Evolutionary conservation across 106 monocot genomes (phyloP), one percentile per base, ranked within the genome.

Genomic region (Acorus calamus): DNA sequence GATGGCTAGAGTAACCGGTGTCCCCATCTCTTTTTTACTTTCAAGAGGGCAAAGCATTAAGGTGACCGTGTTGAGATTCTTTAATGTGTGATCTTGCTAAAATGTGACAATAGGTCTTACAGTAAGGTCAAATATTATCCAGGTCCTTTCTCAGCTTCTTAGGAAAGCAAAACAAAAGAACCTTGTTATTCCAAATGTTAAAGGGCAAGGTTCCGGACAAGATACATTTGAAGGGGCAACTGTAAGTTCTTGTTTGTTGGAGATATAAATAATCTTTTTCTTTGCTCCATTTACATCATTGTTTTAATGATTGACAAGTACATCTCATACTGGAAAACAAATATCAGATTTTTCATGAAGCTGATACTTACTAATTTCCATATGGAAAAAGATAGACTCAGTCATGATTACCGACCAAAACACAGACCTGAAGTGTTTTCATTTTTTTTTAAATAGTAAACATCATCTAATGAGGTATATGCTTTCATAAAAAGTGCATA

Each of bases 151-250:
- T 61, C 98, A 98, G 73, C 83, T 98, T 67, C 82, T 98, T 6
- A 83, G 98, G 67, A 98, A 98, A 69, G 82, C 98, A 66, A 98
- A 77, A 65, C 88, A 98, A 62, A 87, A 60, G 74, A 81, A 81
- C 59, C 85, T 98, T 62, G 92, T 98, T 44, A 85, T 98, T 77
- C 92, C 98, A 70, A 98, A 98, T 76, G 75, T 84, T 54, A 98
- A 83, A 81, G 90, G 98, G 49, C 98, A 98, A 56, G 91, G 74
- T 59, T 88, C 92, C 59, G 83, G 75, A 46, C 87, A 86, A 83
- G 98, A 98, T 46, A 83, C 77, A 68, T 98, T 92, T 71, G 98
- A 98, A 69, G 98, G 98, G 66, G 98, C 98, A 83, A 98, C 98
- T 52, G 98, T 98, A 86, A 88, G 98, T 75, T 52, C 59, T 46